Evolutionary conservation across 139 green algal genomes (phyloP).

Genomic region (Medakamo hakoo): DNA sequence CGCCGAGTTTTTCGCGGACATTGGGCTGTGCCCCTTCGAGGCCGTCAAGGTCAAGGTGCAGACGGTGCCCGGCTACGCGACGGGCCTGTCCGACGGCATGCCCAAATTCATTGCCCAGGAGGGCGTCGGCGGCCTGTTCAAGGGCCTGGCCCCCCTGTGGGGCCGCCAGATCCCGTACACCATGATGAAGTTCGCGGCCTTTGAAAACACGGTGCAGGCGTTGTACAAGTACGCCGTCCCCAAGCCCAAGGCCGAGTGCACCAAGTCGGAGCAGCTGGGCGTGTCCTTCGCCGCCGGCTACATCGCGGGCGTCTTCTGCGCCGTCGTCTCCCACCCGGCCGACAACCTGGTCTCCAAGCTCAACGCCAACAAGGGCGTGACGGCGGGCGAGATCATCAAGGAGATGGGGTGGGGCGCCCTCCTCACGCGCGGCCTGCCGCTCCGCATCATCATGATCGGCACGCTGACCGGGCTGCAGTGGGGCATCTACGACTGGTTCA

Average conservation of each 20-base stretch:
- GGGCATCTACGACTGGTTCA: slow-evolving; percentile 27
- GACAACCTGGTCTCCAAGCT: slow-evolving; percentile 93
- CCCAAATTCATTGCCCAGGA: slow-evolving; percentile 59
- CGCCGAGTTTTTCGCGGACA: slow-evolving; percentile 90
- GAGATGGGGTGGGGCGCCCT: slow-evolving; percentile 71
- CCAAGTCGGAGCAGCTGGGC: slow-evolving; percentile 76
- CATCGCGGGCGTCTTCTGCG: slow-evolving; percentile 80
- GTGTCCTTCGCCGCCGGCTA: slow-evolving; percentile 79
- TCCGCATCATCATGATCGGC: slow-evolving; percentile 88
- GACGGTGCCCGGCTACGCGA: slow-evolving; percentile 71
- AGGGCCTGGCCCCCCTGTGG: slow-evolving; percentile 73
- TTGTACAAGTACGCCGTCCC: slow-evolving; percentile 86
- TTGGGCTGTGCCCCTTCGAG: slow-evolving; percentile 84
- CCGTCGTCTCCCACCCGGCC: slow-evolving; percentile 71
- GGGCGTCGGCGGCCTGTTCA: slow-evolving; percentile 54
- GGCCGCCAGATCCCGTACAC: slow-evolving; percentile 88
- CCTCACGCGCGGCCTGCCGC: slow-evolving; percentile 60
- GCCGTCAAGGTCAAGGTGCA: slow-evolving; percentile 94
- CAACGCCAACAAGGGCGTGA: slow-evolving; percentile 61
- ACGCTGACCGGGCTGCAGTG: slow-evolving; percentile 71
- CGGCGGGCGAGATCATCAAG: slow-evolving; percentile 40
- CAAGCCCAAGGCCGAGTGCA: slow-evolving; percentile 79
- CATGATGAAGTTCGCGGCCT: slow-evolving; percentile 90
- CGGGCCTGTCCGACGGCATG: slow-evolving; percentile 63
- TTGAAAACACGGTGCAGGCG: slow-evolving; percentile 73